Evolutionary conservation across 106 monocot species (phyloP).

Genomic region (Apostasia ramifera): DNA sequence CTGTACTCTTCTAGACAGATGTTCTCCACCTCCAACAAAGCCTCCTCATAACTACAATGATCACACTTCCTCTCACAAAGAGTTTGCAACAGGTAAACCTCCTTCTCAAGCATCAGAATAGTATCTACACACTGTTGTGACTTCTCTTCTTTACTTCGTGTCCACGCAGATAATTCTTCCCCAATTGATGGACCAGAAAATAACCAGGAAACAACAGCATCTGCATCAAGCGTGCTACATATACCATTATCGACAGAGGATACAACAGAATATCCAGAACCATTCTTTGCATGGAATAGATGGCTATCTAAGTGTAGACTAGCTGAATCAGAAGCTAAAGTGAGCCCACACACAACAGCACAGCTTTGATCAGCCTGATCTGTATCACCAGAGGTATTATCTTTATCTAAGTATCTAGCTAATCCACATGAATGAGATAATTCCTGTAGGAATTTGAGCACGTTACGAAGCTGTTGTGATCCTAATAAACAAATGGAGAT

Average conservation of each 20-base stretch:
- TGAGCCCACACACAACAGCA: conserved; percentile 28
- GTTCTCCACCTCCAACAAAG: conserved; percentile 43
- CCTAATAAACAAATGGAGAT: conserved; percentile 68
- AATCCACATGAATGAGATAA: conserved; percentile 70
- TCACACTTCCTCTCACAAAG: conserved; percentile 73
- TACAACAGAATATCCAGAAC: conserved; percentile 11
- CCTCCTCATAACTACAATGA: conserved; percentile 61
- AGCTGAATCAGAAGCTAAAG: conserved; percentile 35
- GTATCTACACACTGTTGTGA: conserved; percentile 40
- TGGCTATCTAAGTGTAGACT: conserved; percentile 31
- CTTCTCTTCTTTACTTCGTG: conserved; percentile 45
- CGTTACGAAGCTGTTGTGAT: conserved; percentile 52
- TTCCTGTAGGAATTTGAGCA: conserved; percentile 82
- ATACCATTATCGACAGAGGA: conserved; percentile 9
- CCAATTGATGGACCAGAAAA: conserved; percentile 48
- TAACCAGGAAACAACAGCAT: conserved; percentile 65
- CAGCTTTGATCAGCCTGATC: conserved; percentile 12
- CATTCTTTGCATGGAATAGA: conserved; percentile 22
- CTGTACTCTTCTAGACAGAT: conserved; percentile 55
- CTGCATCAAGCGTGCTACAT: conserved; percentile 23
- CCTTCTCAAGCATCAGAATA: conserved; percentile 67
- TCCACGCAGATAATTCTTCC: conserved; percentile 59
- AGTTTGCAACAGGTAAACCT: conserved; percentile 56
- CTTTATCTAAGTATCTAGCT: conserved; percentile 43
- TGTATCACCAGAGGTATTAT: conserved; percentile 25